These are phyloP conservation scores for Gnaphalium uliginosum DNA, from an alignment of 129 eudicot species.

Conservation along the genomic window DNA sequence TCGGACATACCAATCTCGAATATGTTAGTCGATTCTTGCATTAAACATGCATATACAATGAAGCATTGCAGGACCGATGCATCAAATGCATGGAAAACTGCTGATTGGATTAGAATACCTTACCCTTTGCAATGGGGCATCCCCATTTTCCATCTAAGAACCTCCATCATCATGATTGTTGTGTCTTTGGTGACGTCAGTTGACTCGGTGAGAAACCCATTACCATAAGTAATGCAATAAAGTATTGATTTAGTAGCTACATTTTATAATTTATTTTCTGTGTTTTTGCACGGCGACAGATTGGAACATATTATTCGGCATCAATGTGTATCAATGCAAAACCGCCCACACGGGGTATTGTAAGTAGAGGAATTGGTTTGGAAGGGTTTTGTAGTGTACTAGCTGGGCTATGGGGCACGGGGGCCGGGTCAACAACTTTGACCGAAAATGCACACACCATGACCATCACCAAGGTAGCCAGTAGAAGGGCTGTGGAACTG, in stretches of 20 bases:
- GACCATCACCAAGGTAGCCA: constrained; percentile 69
- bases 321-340: constrained; percentile 57
- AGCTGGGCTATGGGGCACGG: constrained; percentile 98
- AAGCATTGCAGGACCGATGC: constrained; percentile 90
- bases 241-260: background rate
- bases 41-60: constrained; percentile 91
- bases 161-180: constrained; percentile 78
- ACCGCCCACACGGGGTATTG: constrained; percentile 86
- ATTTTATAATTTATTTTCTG: constrained; percentile 3
- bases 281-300: constrained; percentile 39
- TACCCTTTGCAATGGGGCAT: constrained; percentile 98
- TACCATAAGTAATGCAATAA: background rate
- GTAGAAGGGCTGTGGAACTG: constrained; percentile 63
- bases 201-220: constrained; percentile 69
- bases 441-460: constrained; percentile 85
- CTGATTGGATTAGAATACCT: constrained; percentile 89
- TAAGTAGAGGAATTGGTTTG: constrained; percentile 91
- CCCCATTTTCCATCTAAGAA: constrained; percentile 72
- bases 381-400: constrained; percentile 93
- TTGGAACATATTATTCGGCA: constrained; percentile 81
- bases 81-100: constrained; percentile 82
- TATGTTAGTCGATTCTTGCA: constrained; percentile 70
- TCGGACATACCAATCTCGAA: constrained; percentile 78
- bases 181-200: constrained; percentile 80
- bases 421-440: constrained; percentile 90